Conservation (phyloP, 2,329 filamentous ascomycete genomes). For the Fusarium sp. region DNA sequence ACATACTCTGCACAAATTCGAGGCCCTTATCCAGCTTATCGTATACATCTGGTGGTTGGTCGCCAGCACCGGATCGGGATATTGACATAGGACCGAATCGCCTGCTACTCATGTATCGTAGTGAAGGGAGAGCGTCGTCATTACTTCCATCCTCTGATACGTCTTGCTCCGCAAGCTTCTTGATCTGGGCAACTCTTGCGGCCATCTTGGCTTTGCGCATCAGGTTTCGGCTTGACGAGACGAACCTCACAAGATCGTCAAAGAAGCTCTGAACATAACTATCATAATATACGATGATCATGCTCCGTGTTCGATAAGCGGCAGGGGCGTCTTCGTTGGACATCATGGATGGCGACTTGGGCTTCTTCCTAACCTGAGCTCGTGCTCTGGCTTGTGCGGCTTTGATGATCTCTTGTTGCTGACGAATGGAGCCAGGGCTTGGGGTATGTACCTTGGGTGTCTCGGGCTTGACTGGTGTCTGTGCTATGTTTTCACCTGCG, state of each 20-base stretch:
- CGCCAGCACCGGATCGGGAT: conserved; percentile 42
- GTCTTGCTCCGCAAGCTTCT: conserved; percentile 69
- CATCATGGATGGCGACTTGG: conserved; percentile 63
- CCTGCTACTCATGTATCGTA: conserved; percentile 55
- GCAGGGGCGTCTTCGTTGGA: conserved; percentile 61
- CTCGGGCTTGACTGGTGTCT: conserved; percentile 44
- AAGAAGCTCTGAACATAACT: conserved; percentile 86
- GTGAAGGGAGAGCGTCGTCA: conserved; percentile 55
- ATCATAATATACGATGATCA: conserved; percentile 93
- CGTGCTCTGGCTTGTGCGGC: conserved; percentile 56
- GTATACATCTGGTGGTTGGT: conserved; percentile 63
- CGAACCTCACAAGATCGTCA: conserved; percentile 83
- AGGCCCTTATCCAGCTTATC: conserved; percentile 82
- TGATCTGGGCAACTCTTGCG: conserved; percentile 76
- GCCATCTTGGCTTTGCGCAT: conserved; percentile 91
- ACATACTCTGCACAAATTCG: conserved; percentile 83
- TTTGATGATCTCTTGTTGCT: conserved; percentile 59
- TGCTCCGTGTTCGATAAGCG: conserved; percentile 76
- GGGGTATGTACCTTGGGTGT: conserved; percentile 41
- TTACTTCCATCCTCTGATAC: conserved; percentile 63
- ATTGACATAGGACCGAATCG: conserved; percentile 49
- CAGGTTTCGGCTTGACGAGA: conserved; percentile 83
- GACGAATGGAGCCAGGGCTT: conserved; percentile 46
- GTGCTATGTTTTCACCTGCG: conserved; percentile 3
- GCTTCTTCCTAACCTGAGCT: conserved; percentile 62